A percentile compares a stretch with the other conserved stretches of the same genome.
These are phyloP conservation scores for Chrysosporium keratinophilum DNA, from an alignment of 2,329 filamentous ascomycete species.

Conservation along the genomic window DNA sequence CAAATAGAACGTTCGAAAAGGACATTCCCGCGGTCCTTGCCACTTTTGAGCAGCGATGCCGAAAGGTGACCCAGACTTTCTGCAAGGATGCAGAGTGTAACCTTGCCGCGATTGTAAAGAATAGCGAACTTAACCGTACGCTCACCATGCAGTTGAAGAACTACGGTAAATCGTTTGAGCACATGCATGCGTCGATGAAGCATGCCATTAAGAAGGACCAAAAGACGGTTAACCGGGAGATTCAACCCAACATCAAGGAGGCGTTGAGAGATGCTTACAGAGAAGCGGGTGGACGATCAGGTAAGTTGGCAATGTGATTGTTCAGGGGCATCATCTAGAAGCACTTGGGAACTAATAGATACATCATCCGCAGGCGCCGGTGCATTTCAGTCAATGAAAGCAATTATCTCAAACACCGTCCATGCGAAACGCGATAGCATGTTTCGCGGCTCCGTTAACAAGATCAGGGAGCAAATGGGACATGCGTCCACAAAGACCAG, in stretches of 20 bases:
- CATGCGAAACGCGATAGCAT: background rate
- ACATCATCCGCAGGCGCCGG: background rate
- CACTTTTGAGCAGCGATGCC: too few relatives aligned
- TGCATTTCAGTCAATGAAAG: background rate
- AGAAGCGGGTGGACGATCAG: background rate
- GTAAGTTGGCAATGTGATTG: background rate
- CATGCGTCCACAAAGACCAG: slow-evolving; percentile 15
- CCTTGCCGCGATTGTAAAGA: background rate
- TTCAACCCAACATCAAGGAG: background rate
- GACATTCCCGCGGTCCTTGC: too few relatives aligned
- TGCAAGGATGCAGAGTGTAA: background rate
- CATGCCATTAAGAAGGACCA: background rate
- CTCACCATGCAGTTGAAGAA: background rate
- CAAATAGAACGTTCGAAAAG: too few relatives aligned
- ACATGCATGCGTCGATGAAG: background rate
- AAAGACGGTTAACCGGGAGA: background rate
- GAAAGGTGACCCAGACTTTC: too few relatives aligned
- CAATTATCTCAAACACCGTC: background rate
- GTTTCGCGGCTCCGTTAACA: background rate
- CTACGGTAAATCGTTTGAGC: background rate
- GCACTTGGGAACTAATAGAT: background rate
- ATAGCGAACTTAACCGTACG: background rate
- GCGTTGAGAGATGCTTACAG: background rate
- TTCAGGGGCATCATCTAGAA: too few relatives aligned
- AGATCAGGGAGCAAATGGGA: background rate